These are phyloP conservation scores for Ophiostoma sp. DNA, from an alignment of 2,329 filamentous ascomycete genomes.

Conservation along the genomic window DNA sequence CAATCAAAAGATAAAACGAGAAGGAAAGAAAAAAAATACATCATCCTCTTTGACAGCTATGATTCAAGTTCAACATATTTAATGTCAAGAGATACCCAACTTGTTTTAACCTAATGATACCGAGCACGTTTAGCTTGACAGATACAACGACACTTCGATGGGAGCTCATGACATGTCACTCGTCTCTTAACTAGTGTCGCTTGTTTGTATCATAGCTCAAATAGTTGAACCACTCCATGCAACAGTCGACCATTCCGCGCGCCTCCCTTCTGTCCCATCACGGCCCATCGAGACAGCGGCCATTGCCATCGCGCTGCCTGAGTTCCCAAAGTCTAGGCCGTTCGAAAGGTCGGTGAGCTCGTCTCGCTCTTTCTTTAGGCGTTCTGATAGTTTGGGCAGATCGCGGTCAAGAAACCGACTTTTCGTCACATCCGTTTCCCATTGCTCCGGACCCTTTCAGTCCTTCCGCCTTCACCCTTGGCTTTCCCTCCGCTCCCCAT, in stretches of 20 bases:
- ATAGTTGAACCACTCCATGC: background rate
- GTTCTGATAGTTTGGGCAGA: background rate
- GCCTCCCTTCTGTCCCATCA: background rate
- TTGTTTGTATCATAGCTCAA: too few species aligned
- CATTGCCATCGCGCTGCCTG: background rate
- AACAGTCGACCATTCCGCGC: background rate
- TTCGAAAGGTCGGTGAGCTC: background rate
- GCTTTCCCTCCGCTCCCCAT: slow-evolving; percentile 2
- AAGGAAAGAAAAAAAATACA: background rate
- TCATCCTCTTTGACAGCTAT: too few species aligned
- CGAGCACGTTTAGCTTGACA: too few species aligned
- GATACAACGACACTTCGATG: too few species aligned
- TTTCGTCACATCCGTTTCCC: background rate
- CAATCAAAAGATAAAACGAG: slow-evolving; percentile 6
- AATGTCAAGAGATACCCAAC: too few species aligned
- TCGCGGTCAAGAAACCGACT: background rate
- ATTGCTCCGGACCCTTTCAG: too few species aligned
- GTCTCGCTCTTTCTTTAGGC: too few species aligned
- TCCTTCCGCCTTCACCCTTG: background rate
- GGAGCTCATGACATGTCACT: too few species aligned
- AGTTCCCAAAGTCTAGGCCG: background rate
- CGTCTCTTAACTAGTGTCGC: too few species aligned
- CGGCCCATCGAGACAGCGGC: background rate
- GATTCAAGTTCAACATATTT: too few species aligned
- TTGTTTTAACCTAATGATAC: too few species aligned